A percentile compares a stretch with the other conserved stretches of the same genome.
phyloP scores from a whole-genome alignment of 768 basidiomycete genomes.

The Neoboletus magnificus region DNA sequence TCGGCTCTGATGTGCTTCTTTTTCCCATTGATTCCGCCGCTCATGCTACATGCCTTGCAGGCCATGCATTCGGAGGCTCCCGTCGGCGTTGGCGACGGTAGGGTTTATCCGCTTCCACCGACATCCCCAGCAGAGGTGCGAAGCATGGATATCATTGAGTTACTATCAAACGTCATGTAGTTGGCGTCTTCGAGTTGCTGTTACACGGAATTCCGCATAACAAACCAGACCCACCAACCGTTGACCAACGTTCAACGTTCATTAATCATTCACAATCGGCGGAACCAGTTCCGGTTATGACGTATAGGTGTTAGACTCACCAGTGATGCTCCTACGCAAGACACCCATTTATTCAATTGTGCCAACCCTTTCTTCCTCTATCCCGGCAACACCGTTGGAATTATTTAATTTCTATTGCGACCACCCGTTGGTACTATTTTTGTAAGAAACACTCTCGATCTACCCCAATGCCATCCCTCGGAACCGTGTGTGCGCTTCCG shows the following conservation, averaged over 20 bases:
- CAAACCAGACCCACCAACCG: background rate
- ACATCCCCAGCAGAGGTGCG: too few species aligned
- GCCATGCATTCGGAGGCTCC: background rate
- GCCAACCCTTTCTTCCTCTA: background rate
- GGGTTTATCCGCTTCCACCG: background rate
- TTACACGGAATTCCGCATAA: too few species aligned
- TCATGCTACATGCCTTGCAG: background rate
- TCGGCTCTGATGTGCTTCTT: background rate
- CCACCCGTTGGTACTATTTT: background rate
- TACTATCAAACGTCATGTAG: background rate
- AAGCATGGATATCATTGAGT: background rate
- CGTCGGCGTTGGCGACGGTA: background rate
- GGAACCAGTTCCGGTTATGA: background rate
- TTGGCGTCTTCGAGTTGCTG: background rate
- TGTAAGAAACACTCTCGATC: background rate
- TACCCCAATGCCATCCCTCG: background rate
- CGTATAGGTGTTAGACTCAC: background rate
- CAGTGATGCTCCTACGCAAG: background rate
- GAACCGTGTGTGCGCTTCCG: background rate
- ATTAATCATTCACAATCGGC: background rate
- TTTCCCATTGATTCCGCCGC: background rate
- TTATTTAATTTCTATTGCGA: background rate
- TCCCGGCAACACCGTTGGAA: background rate
- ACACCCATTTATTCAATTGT: too few species aligned
- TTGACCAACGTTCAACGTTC: background rate